Evolutionary conservation across 2,329 filamentous ascomycete species (phyloP), one percentile per base, ranked within the genome.

Genomic region (Colletotrichum siamense): DNA sequence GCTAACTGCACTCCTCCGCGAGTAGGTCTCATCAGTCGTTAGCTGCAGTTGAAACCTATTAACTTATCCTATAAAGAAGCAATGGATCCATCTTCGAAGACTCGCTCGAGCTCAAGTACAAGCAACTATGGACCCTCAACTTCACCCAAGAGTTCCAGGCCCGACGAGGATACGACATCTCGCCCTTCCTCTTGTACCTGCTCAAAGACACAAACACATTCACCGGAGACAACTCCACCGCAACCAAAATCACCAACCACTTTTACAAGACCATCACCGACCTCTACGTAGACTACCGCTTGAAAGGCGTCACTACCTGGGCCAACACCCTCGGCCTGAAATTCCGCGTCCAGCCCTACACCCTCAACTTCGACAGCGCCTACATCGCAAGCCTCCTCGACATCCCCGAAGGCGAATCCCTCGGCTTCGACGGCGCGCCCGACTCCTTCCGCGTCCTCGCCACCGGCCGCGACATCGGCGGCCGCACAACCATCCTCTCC

Each of bases 21-120:
- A 59, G 55, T 28, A 28, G 4, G 55, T 24, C 22, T 59, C 16
- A 12, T 6, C 5, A 4, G 9, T 59, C 12, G 0, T 26, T 10
- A 0, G 12, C 9, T 24, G 16, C 5, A 22, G n/a, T 5, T 52
- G 10, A n/a, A 49, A n/a, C 0, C 0, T 1, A n/a, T 12, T n/a
- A 49, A 52, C 10, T 1, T 52, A 0, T 52, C 2, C 5, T 1
- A 13, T 22, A 1, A 3, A 59, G 55, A 26, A 59, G 15, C 55
- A 59, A 59, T 18, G 55, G 55, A 28, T 59, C 55, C 15, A 59
- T 59, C 10, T 59, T 59, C 4, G 55, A 59, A 28, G 55, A 59
- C 13, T 59, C 55, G 8, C 26, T 59, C 3, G 55, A 59, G 24
- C 26, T 59, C 22, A 59, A 59, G 24, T 59, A 59, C 55, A 59